Evolutionary conservation across 176 grass and related monocot genomes (phyloP).

Genomic region (Thinopyrum elongatum): DNA sequence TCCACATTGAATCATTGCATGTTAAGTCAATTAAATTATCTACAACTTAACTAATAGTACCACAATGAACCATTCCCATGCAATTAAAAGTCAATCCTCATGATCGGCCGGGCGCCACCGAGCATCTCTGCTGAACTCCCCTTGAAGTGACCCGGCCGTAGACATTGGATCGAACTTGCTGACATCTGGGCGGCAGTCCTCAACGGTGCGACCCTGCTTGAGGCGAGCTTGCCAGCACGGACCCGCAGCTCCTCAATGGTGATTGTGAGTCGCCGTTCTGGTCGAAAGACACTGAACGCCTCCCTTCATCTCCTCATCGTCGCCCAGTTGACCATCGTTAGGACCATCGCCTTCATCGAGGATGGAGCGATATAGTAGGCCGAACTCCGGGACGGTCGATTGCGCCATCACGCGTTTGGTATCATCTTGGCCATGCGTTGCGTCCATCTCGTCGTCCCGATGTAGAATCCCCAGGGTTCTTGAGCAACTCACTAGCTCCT

Average conservation of each 20-base stretch:
- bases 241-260: conserved; percentile 63
- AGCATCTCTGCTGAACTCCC: conserved; percentile 89
- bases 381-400: conserved; percentile 74
- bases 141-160: conserved; percentile 66
- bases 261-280: conserved; percentile 68
- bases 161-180: conserved; percentile 54
- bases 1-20: neutral
- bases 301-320: conserved; percentile 63
- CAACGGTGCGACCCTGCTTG: conserved; percentile 59
- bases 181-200: conserved; percentile 70
- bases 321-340: neutral
- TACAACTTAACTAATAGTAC: neutral
- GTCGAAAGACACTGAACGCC: conserved; percentile 79
- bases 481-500: conserved; percentile 64
- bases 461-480: conserved; percentile 68
- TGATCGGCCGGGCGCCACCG: conserved; percentile 29
- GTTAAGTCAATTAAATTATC: neutral
- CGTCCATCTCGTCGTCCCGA: conserved; percentile 51
- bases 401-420: conserved; percentile 62
- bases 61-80: neutral
- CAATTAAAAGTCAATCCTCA: neutral
- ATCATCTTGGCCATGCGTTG: conserved; percentile 69
- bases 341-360: neutral
- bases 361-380: conserved; percentile 57
- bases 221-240: conserved; percentile 58